Conservation (phyloP, 805 yeast species). For the Myxozyma udenii region DNA sequence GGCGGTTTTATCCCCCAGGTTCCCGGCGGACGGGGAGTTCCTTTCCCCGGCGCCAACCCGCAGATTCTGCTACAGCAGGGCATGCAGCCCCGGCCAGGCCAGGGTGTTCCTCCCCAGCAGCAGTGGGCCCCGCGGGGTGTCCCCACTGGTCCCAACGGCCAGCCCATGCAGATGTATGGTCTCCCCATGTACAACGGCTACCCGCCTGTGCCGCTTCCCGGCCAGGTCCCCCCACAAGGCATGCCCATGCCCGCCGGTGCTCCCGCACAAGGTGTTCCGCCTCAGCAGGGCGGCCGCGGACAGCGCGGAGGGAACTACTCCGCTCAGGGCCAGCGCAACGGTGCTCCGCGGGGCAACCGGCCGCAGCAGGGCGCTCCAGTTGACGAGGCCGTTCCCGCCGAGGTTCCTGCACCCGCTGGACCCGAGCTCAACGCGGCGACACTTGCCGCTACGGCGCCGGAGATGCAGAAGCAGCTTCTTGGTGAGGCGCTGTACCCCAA, state of each 20-base stretch:
- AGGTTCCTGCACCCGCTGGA: slow-evolving; percentile 18
- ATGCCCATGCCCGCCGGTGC: slow-evolving; percentile 30
- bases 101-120: slow-evolving; percentile 39
- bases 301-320: slow-evolving; percentile 20
- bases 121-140: slow-evolving; percentile 53
- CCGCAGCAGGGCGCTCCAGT: slow-evolving; percentile 18
- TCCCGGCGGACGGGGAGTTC: slow-evolving; percentile 63
- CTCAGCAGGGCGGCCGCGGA: slow-evolving; percentile 28
- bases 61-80: slow-evolving; percentile 40
- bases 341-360: slow-evolving; percentile 35
- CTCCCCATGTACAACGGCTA: slow-evolving; percentile 64
- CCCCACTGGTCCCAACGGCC: slow-evolving; percentile 76
- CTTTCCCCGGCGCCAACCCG: slow-evolving; percentile 41
- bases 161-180: slow-evolving; percentile 77
- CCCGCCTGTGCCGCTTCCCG: slow-evolving; percentile 46
- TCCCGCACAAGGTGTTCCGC: slow-evolving; percentile 46
- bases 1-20: slow-evolving; percentile 77
- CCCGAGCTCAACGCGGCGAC: slow-evolving; percentile 41
- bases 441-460: slow-evolving; percentile 63
- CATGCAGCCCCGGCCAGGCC: slow-evolving; percentile 37
- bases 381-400: slow-evolving; percentile 17
- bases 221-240: slow-evolving; percentile 41
- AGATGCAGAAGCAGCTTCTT: slow-evolving; percentile 91
- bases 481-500: slow-evolving; percentile 97
- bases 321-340: slow-evolving; percentile 19